Percentiles rank a stretch among this genome's conserved stretches.
Conservation (phyloP, 345 rosid species). For the Turnera subulata region DNA sequence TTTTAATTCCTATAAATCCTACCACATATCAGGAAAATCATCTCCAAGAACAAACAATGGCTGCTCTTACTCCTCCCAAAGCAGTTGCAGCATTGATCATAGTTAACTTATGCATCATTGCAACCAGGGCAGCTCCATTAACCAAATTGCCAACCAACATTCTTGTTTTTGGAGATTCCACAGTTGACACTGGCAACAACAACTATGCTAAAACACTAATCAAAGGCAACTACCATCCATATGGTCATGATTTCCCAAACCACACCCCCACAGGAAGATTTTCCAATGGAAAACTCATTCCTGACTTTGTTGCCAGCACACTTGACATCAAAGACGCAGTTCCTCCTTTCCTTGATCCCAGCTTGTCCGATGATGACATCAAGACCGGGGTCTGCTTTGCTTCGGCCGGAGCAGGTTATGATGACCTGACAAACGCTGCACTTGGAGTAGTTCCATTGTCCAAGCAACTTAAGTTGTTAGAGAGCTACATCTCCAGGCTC, state of each 20-base stretch:
- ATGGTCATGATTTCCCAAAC: conserved; percentile 39
- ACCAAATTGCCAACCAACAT: too few species aligned
- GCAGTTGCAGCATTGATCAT: too few species aligned
- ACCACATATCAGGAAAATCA: too few species aligned
- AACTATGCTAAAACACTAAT: conserved; percentile 17
- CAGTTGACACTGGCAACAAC: conserved; percentile 42
- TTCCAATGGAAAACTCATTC: conserved; percentile 40
- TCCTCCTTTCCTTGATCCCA: conserved; percentile 8
- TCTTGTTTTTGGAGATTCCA: too few species aligned
- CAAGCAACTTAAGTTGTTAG: conserved; percentile 39
- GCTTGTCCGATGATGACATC: not conserved
- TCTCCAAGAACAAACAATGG: too few species aligned
- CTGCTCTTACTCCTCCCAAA: too few species aligned
- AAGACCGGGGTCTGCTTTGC: conserved; percentile 7
- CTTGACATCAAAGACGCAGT: not conserved
- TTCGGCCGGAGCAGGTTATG: conserved; percentile 8
- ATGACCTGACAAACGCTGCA: not conserved
- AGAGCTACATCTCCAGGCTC: conserved; percentile 44
- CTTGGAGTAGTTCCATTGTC: conserved; percentile 8
- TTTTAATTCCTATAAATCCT: too few species aligned
- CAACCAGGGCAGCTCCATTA: too few species aligned
- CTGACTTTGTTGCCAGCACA: conserved; percentile 38
- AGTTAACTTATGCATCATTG: too few species aligned
- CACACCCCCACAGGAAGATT: conserved; percentile 44
- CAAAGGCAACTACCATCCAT: conserved; percentile 36